These are phyloP conservation scores for Tricholoma hemisulphureum DNA, from an alignment of 768 basidiomycete species.

Conservation along the genomic window DNA sequence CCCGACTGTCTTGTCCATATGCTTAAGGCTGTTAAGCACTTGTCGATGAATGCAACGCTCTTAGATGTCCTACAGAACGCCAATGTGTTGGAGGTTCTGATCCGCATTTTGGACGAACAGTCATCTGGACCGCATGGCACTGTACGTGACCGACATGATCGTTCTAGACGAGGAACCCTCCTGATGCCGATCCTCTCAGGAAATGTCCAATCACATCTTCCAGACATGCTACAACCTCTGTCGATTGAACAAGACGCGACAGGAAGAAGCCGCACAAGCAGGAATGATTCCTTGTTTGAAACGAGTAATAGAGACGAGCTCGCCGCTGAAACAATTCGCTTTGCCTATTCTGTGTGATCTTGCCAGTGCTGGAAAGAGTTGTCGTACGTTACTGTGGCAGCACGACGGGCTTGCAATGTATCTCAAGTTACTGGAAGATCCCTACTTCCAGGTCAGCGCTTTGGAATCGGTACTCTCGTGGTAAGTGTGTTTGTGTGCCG, in stretches of 20 bases:
- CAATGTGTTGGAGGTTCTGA: conserved; percentile 90
- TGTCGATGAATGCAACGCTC: conserved; percentile 89
- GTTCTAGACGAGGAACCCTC: neutral
- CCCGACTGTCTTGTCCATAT: conserved; percentile 86
- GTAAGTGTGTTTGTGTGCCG: conserved; percentile 40
- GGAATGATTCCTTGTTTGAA: conserved; percentile 92
- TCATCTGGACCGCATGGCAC: conserved; percentile 76
- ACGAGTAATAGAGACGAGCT: conserved; percentile 82
- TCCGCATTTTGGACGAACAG: conserved; percentile 79
- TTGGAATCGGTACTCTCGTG: conserved; percentile 89
- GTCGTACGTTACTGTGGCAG: conserved; percentile 87
- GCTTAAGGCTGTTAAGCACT: conserved; percentile 93
- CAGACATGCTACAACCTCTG: conserved; percentile 97
- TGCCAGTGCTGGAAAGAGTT: conserved; percentile 91
- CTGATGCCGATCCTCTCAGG: conserved; percentile 46
- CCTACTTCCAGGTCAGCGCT: conserved; percentile 90
- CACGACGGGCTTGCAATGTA: conserved; percentile 88
- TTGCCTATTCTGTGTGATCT: conserved; percentile 96
- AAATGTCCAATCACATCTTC: conserved; percentile 96
- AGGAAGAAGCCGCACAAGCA: conserved; percentile 96
- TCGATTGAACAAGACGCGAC: conserved; percentile 87
- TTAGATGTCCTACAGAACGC: conserved; percentile 95
- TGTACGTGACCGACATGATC: conserved; percentile 42
- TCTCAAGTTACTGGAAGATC: conserved; percentile 72
- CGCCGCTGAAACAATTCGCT: conserved; percentile 95